These are phyloP conservation scores for Venturia oleaginea DNA, from an alignment of 2,329 filamentous ascomycete genomes.

Conservation along the genomic window DNA sequence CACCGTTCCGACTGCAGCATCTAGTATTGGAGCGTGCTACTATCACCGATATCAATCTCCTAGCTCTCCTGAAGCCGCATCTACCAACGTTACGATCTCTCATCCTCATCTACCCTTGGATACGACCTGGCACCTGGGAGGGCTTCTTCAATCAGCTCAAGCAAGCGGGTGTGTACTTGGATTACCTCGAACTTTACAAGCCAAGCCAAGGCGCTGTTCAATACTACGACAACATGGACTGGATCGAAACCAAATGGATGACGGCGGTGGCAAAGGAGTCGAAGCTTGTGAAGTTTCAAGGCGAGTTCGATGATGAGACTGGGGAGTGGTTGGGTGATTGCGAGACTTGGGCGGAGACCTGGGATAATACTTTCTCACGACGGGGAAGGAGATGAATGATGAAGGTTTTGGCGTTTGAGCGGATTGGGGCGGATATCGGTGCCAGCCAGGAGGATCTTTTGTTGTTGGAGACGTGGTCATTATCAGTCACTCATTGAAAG, in stretches of 20 bases:
- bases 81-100: background rate
- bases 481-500: background rate
- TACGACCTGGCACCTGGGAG: background rate
- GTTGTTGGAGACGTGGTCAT: background rate
- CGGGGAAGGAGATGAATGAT: background rate
- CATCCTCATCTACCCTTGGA: constrained; percentile 2
- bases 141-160: background rate
- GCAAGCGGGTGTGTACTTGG: background rate
- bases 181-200: constrained; percentile 8
- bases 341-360: constrained; percentile 1
- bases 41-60: background rate
- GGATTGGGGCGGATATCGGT: too few species aligned
- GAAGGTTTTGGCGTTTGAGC: too few species aligned
- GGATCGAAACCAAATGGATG: background rate
- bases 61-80: background rate
- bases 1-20: constrained; percentile 5
- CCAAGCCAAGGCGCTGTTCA: background rate
- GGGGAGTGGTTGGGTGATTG: background rate
- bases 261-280: background rate
- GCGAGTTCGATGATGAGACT: background rate
- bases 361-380: background rate
- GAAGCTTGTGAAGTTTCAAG: constrained; percentile 3
- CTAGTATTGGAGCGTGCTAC: background rate
- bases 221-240: background rate
- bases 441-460: too few species aligned